These are phyloP conservation scores for Arthrobotrys sphaeroides DNA, from an alignment of 2,329 filamentous ascomycete genomes.

Conservation along the genomic window DNA sequence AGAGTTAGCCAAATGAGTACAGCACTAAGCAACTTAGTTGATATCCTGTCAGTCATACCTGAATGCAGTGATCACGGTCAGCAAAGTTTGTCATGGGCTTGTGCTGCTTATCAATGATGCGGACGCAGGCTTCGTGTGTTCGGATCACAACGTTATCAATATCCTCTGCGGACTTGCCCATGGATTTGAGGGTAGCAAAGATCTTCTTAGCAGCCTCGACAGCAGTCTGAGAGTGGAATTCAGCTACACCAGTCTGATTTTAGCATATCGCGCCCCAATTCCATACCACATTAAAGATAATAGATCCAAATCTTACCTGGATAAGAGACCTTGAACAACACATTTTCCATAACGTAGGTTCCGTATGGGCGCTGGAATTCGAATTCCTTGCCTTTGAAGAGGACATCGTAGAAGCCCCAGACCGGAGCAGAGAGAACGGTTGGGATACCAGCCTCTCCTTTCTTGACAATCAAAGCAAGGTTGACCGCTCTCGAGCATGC, in stretches of 20 bases:
- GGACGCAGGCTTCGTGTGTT: conserved; percentile 97
- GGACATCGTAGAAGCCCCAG: conserved; percentile 99
- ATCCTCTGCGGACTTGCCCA: conserved; percentile 91
- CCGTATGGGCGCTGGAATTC: conserved; percentile 95
- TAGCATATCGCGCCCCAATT: not conserved
- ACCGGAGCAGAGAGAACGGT: conserved; percentile 90
- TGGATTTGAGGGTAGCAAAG: conserved; percentile 79
- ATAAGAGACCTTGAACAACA: conserved; percentile 99
- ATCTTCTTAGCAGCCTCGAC: conserved; percentile 93
- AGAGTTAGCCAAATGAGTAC: not conserved
- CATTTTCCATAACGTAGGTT: conserved; percentile 99
- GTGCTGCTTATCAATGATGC: conserved; percentile 99
- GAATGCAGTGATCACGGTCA: conserved; percentile 98
- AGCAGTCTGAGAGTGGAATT: conserved; percentile 98
- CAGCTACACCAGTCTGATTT: conserved; percentile 66
- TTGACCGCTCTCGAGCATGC: conserved; percentile 96
- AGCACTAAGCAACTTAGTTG: not conserved
- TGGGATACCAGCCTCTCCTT: conserved; percentile 82
- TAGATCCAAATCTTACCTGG: conserved; percentile 71
- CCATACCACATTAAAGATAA: conserved; percentile 26
- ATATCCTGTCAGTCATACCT: conserved; percentile 64
- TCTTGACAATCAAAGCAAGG: conserved; percentile 86
- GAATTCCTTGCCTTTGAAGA: conserved; percentile 96
- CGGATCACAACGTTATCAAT: conserved; percentile 93
- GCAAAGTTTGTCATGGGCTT: conserved; percentile 99